phyloP scores from a whole-genome alignment of 1,284 basidiomycete species.

The Cutaneotrichosporon dermatis region DNA sequence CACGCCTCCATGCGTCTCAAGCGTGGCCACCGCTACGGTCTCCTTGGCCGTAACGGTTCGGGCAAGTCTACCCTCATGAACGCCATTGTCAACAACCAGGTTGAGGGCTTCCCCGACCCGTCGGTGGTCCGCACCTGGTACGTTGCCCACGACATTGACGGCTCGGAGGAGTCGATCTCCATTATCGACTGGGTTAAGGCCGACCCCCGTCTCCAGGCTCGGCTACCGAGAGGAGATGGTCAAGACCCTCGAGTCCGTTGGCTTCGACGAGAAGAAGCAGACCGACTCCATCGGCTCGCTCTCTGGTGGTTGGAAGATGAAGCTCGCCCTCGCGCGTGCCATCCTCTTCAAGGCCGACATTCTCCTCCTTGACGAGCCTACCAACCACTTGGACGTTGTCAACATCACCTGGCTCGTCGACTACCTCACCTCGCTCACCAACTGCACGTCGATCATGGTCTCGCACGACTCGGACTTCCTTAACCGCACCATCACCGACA shows the following conservation, averaged over 20 bases:
- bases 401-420: constrained; percentile 95
- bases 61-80: constrained; percentile 98
- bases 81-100: constrained; percentile 91
- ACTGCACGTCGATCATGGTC: constrained; percentile 95
- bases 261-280: constrained; percentile 85
- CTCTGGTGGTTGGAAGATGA: constrained; percentile 99
- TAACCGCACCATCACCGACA: constrained; percentile 98
- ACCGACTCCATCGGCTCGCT: constrained; percentile 78
- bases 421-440: constrained; percentile 83
- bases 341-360: constrained; percentile 99
- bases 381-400: constrained; percentile 96
- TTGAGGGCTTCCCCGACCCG: constrained; percentile 85
- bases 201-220: constrained; percentile 79
- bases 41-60: constrained; percentile 96
- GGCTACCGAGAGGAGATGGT: constrained; percentile 65
- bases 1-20: constrained; percentile 93
- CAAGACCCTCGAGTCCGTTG: constrained; percentile 80
- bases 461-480: constrained; percentile 99
- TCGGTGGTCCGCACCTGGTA: constrained; percentile 94
- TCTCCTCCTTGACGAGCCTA: constrained; percentile 92
- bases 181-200: constrained; percentile 81
- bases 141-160: constrained; percentile 98
- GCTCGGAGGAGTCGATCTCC: constrained; percentile 85
- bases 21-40: constrained; percentile 97
- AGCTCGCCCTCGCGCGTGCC: constrained; percentile 95